Base-by-base conservation (phyloP, 768 basidiomycete species). In the Brasilioporus rufonigricans region DNA sequence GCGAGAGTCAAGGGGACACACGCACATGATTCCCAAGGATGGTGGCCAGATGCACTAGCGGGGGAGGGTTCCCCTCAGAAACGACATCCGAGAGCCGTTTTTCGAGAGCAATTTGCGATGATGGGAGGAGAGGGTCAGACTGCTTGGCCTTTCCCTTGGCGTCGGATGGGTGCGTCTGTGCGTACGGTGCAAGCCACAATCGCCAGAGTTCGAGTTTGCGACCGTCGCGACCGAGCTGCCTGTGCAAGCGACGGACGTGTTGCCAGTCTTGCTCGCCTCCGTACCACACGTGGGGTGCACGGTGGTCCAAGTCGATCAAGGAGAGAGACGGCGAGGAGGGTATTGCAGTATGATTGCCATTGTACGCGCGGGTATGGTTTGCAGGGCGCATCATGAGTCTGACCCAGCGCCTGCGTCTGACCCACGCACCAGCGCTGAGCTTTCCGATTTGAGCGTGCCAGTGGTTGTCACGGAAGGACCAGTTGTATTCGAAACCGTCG, bases 401-500 rank as follows among this genome's bases (percentile, higher is more conserved):
- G 32, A 93, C 73, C 91, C 91, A 93, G n/a, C 87, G 76, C 44
- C 91, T 77, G 44, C 91, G 75, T 31, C 91, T 78, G 33, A 93
- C 91, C 80, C 81, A 90, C 4, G 85, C 86, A 32, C 87, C 87
- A 8, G 81, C 71, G 64, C 82, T 82, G 40, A 86, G 63, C 24
- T 73, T 62, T 10, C 89, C 87, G 1, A 84, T 76, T 48, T 79
- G 72, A 0, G 87, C 73, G 18, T 81, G 78, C 91, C 91, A 93
- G 45, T 83, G 69, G 46, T 80, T 77, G 32, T 73, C 69, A 18
- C 87, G 81, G 61, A 93, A 93, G 56, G 75, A 67, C 82, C 86
- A 90, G 65, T 91, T 92, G 71, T 92, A 93, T 69, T 93, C 88
- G 61, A 91, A 93, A 48, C 90, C 90, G 61, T 91, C 89, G 59